phyloP scores from a whole-genome alignment of 805 yeast species.

The Helenozyma rhizophorensis region DNA sequence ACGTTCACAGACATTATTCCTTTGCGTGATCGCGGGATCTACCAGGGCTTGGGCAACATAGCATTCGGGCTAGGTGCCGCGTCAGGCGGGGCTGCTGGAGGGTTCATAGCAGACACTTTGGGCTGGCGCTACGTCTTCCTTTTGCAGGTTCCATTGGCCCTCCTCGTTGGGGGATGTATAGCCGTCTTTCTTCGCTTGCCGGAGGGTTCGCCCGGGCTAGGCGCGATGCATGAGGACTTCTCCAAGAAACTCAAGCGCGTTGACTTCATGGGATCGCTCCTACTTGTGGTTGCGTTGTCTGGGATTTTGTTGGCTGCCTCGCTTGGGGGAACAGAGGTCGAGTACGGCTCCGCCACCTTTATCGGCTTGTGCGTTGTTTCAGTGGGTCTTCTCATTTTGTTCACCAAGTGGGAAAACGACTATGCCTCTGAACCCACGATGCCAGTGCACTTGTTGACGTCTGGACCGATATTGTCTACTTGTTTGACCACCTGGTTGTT shows the following conservation, averaged over 20 bases:
- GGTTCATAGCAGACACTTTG: slow-evolving; percentile 48
- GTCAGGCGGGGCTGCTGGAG: slow-evolving; percentile 44
- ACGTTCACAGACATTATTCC: slow-evolving; percentile 75
- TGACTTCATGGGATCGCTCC: slow-evolving; percentile 16
- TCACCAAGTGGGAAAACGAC: slow-evolving; percentile 48
- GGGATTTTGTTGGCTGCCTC: slow-evolving; percentile 63
- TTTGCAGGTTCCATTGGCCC: slow-evolving; percentile 41
- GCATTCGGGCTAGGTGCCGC: slow-evolving; percentile 68
- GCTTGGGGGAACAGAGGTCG: slow-evolving; percentile 54
- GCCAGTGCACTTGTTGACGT: slow-evolving; percentile 53
- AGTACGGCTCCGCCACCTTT: slow-evolving; percentile 44
- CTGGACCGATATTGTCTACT: slow-evolving; percentile 59
- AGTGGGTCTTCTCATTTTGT: slow-evolving; percentile 31
- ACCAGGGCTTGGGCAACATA: slow-evolving; percentile 78
- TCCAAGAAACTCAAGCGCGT: slow-evolving; percentile 51
- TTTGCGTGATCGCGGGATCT: slow-evolving; percentile 70
- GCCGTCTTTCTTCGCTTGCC: slow-evolving; percentile 43
- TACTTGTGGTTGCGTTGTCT: slow-evolving; percentile 55
- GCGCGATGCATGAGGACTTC: slow-evolving; percentile 43
- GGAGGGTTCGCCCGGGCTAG: slow-evolving; percentile 53
- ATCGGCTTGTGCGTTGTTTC: slow-evolving; percentile 30
- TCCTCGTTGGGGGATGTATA: slow-evolving; percentile 36
- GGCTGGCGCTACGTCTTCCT: slow-evolving; percentile 49
- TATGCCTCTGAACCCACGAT: slow-evolving; percentile 62
- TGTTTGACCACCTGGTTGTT: slow-evolving; percentile 66